Conservation (phyloP, 1,139 yeast species). For the Blastobotrys raffinosifermentans region DNA sequence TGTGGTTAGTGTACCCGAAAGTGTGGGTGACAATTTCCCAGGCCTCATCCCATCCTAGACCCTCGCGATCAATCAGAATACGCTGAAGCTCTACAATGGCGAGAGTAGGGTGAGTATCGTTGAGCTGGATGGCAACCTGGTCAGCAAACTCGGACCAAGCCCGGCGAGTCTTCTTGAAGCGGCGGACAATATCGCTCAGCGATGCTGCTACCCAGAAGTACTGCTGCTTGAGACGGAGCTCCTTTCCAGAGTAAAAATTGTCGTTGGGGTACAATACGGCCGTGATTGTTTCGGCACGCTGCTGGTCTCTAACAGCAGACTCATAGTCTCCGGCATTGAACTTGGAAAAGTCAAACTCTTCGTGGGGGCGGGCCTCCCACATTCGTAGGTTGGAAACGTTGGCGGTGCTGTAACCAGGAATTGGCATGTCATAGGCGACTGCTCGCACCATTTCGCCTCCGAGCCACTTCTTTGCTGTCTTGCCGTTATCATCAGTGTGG, state of each 20-base stretch:
- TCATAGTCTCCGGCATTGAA: slow-evolving; percentile 90
- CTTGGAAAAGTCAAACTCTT: slow-evolving; percentile 87
- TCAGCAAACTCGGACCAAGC: slow-evolving; percentile 83
- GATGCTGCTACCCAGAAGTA: slow-evolving; percentile 97
- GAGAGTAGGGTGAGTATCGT: slow-evolving; percentile 92
- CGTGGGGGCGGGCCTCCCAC: slow-evolving; percentile 87
- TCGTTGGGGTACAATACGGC: slow-evolving; percentile 92
- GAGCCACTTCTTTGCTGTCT: slow-evolving; percentile 60
- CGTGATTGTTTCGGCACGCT: slow-evolving; percentile 84
- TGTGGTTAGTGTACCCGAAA: slow-evolving; percentile 91
- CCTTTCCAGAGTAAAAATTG: slow-evolving; percentile 87
- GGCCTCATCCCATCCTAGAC: slow-evolving; percentile 73
- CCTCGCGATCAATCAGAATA: slow-evolving; percentile 77
- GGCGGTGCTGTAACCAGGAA: slow-evolving; percentile 81
- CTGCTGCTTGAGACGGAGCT: slow-evolving; percentile 88
- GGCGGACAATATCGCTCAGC: slow-evolving; percentile 81
- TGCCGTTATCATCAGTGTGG: slow-evolving; percentile 47
- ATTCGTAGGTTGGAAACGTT: slow-evolving; percentile 86
- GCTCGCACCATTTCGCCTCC: slow-evolving; percentile 90
- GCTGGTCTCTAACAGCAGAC: slow-evolving; percentile 78
- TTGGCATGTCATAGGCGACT: slow-evolving; percentile 88
- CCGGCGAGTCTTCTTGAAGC: slow-evolving; percentile 75
- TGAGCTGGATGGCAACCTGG: slow-evolving; percentile 84
- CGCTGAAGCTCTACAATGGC: slow-evolving; percentile 89
- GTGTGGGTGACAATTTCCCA: slow-evolving; percentile 79